Evolutionary conservation across 192 early-diverging fungal species (phyloP), one percentile per base, ranked within the genome.

Genomic region (Umbelopsis vinacea): DNA sequence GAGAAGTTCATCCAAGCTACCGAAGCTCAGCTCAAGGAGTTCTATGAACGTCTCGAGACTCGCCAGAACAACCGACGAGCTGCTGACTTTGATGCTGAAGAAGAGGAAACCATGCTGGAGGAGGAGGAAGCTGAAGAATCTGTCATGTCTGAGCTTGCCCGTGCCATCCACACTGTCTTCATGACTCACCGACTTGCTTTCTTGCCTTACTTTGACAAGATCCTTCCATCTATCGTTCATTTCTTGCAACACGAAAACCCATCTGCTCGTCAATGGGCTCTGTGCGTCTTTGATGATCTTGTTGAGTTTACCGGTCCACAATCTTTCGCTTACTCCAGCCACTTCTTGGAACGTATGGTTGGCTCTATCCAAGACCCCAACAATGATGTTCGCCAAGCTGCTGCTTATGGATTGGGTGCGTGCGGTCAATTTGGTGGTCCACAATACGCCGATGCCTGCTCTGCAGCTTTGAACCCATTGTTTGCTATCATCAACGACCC

Each of bases 391-490:
- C 90, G 96, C 12, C 98, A 99, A 87, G 91, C 95, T 8, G 92
- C 96, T 12, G 92, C 94, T 17, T 99, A 96, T 81, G 96, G 95
- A 72, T 80, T 98, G 22, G 97, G 97, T 40, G 84, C 97, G n/a
- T 90, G 91, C 71, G 98, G 92, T 40, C 85, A 95, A 79, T 92
- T 88, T 72, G 97, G 96, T 67, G 97, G 96, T 19, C 84, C 89
- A 6, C 84, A 87, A 40, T 98, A 95, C 76, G 87, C 89, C 6
- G 91, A 89, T 48, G 89, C 89, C 45, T 89, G 91, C 47, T 80
- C 81, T 35, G 81, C 88, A 19, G 92, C 93, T 21, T 83, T 99
- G 60, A 87, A 87, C 0, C 85, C 82, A n/a, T 82, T 98, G 54
- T 88, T 97, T 70, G 87, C 84, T 52, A 74, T 89, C 22, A 86